These are phyloP conservation scores for Penicillium sp. DNA, from an alignment of 2,329 filamentous ascomycete species.

Conservation along the genomic window DNA sequence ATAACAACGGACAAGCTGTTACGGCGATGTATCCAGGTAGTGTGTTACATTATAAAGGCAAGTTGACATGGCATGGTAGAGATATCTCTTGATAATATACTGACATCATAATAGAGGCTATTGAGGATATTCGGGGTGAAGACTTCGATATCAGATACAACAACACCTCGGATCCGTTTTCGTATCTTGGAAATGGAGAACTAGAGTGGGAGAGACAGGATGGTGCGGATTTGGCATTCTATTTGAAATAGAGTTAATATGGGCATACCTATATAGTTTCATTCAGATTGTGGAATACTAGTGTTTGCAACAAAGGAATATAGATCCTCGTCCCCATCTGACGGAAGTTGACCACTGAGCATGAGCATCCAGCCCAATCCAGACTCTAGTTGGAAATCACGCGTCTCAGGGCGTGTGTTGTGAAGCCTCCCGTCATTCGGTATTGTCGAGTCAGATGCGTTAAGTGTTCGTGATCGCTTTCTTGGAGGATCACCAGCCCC, in stretches of 20 bases:
- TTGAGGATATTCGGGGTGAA: not conserved
- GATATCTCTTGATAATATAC: not conserved
- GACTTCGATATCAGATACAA: not conserved
- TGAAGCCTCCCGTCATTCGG: not conserved
- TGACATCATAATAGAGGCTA: not conserved
- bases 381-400: not conserved
- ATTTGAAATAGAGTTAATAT: not conserved
- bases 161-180: not conserved
- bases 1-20: not conserved
- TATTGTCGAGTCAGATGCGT: not conserved
- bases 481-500: not conserved
- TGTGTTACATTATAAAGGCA: not conserved
- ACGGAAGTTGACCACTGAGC: not conserved
- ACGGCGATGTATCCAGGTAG: not conserved
- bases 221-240: not conserved
- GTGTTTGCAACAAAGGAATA: slow-evolving; percentile 1
- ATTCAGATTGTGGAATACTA: slow-evolving; percentile 38
- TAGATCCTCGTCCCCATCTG: not conserved
- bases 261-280: not conserved
- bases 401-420: not conserved
- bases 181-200: not conserved
- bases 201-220: not conserved
- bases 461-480: not conserved
- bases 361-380: slow-evolving; percentile 7
- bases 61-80: not conserved